These are phyloP conservation scores for Rhizopus arrhizus DNA, from an alignment of 371 early-diverging fungal genomes.

Conservation along the genomic window DNA sequence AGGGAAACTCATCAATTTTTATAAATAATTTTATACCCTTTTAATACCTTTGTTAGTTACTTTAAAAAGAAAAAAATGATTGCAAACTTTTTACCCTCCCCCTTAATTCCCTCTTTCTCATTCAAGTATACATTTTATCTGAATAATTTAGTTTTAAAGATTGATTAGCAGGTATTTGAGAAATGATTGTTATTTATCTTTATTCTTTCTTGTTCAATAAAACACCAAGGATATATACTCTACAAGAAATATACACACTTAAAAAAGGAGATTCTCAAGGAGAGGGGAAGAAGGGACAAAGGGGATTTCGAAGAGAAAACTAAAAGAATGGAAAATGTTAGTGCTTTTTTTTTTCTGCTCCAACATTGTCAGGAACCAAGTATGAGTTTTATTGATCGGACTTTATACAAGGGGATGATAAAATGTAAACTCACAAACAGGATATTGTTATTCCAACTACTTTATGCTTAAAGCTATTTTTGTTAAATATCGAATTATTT, in stretches of 20 bases:
- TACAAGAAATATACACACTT: no score
- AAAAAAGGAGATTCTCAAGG: neutral
- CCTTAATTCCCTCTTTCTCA: no score
- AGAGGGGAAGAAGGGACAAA: neutral
- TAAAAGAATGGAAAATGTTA: neutral
- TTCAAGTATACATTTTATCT: no score
- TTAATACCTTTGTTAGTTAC: neutral
- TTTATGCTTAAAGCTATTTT: no score
- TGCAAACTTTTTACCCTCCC: no score
- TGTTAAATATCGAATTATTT: no score
- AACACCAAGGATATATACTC: no score
- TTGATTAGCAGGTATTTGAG: no score
- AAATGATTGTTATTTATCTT: no score
- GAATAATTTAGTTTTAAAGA: no score
- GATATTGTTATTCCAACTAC: no score
- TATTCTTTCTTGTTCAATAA: no score
- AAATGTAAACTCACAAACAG: neutral
- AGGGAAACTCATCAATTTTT: constrained; percentile 34
- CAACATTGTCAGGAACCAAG: constrained; percentile 5
- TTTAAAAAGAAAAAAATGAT: neutral
- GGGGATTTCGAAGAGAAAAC: neutral
- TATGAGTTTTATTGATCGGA: constrained; percentile 4
- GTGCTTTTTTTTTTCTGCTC: neutral
- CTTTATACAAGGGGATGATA: constrained; percentile 3
- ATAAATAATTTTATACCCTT: constrained; percentile 14